Evolutionary conservation across 768 basidiomycete genomes (phyloP), one percentile per base, ranked within the genome.

Genomic region (Leccinum longicurvipes): DNA sequence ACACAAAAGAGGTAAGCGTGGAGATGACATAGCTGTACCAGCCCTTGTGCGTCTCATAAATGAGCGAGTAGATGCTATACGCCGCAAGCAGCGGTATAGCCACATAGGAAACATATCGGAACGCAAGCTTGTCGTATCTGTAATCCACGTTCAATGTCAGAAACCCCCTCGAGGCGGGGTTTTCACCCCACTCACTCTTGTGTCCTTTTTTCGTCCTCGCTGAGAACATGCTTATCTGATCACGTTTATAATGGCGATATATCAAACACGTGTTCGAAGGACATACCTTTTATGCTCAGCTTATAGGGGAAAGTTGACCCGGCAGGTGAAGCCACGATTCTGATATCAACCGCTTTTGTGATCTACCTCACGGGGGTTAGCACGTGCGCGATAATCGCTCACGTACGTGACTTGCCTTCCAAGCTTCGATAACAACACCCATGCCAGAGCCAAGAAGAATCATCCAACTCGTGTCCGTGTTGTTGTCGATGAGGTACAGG

Each of bases 11-110:
- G 29, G 93, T 95, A 52, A 96, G 79, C 2, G 95, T 97, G 42
- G 91, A 87, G 56, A 98, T 93, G 52, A 91, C 78, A 72, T 97
- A 99, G 63, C 91, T 93, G 73, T 98, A 98, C 96, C 95, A 98
- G 53, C 93, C 89, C 61, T 84, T 82, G 72, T 97, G 94, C 0
- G 87, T 86, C 65, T 91, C 83, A 64, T 90, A 89, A 27, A 93
- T 59, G 23, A 94, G 77, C 25, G 89, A 92, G 64, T 93, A 93
- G 56, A 86, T 74, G 17, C 88, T 84, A 69, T 93, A 94, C 23
- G 73, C 86, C 31, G 80, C 80, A 27, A 94, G 82, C 28, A 87
- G 75, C 3, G 97, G 96, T 47, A 92, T 83, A 11, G 94, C 86
- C 61, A 85, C 90, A 70, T 89, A 96, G 51, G 91, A 88, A 19